Evolutionary conservation across 768 basidiomycete genomes (phyloP), one percentile per base, ranked within the genome.

Genomic region (Rhodotorula graminis): DNA sequence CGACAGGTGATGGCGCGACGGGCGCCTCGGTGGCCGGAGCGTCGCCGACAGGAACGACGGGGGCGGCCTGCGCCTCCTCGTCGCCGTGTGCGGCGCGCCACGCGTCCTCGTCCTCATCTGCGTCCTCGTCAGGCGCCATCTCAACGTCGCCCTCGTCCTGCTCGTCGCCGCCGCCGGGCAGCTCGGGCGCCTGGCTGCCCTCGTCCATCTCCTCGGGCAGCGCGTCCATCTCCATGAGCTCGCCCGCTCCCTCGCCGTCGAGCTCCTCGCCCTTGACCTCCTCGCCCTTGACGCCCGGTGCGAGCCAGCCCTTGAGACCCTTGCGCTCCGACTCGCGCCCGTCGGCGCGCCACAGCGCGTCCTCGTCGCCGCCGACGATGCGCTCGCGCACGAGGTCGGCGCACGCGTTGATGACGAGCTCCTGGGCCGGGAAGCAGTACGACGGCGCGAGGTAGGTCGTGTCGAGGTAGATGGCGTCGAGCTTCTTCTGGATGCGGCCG

Each of bases 341-440:
- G 47, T 77, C 76, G 6, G 69, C 73, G 27, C 73, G 50, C 69
- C 70, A 73, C n/a, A 78, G 44, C 19, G 74, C 76, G 15, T 55
- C 59, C 64, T 75, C 64, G n/a, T 75, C 77, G 33, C 77, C 77
- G 1, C 64, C 67, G 40, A 61, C 56, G 37, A 77, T 68, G 18
- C 77, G 46, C 27, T 61, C 64, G 6, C 61, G 47, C 9, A 78
- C 72, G 50, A 98, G 83, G 55, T 90, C 88, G 2, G 92, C 92
- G 79, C 95, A 98, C 2, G 96, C 95, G 29, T 89, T 86, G 64
- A 98, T 89, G 40, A 98, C 95, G 57, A 90, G 86, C n/a, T 91
- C 88, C 78, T 98, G 96, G 8, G 96, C 91, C 0, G 96, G 92
- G 78, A 99, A 98, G 61, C 89, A 90, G 80, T 97, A 97, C 88